phyloP scores from a whole-genome alignment of 441 rosid genomes.

The Eutrema salsugineum region DNA sequence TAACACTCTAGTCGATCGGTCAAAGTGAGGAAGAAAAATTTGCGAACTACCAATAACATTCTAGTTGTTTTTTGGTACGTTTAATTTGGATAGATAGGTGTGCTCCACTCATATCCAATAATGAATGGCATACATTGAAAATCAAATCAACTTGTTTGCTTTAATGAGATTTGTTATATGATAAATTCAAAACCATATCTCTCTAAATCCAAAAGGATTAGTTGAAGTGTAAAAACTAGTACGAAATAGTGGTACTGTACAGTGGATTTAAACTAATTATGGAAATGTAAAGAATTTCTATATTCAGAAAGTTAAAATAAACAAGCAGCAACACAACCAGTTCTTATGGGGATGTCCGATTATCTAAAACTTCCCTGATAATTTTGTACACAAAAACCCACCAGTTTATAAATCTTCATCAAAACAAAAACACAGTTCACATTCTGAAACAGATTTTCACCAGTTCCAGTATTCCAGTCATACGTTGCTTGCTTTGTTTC shows the following conservation, averaged over 20 bases:
- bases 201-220: neutral
- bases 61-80: constrained; percentile 16
- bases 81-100: constrained; percentile 13
- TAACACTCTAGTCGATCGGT: constrained; percentile 15
- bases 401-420: neutral
- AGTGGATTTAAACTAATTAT: neutral
- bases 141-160: neutral
- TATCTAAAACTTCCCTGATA: constrained; percentile 12
- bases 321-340: constrained; percentile 24
- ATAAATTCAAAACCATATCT: neutral
- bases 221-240: neutral
- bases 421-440: constrained; percentile 15
- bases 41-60: no score
- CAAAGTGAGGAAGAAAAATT: neutral
- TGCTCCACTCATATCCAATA: constrained; percentile 21
- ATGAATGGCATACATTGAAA: neutral
- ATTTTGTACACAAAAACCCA: constrained; percentile 8
- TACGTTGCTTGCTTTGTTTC: neutral
- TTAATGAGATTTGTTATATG: neutral
- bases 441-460: constrained; percentile 11
- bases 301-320: constrained; percentile 11
- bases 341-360: constrained; percentile 2
- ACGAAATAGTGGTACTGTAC: neutral
- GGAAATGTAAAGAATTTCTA: constrained; percentile 21
- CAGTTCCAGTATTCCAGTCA: neutral